Base-by-base conservation (phyloP, 345 rosid species). In the Eucalyptus cladocalyx region DNA sequence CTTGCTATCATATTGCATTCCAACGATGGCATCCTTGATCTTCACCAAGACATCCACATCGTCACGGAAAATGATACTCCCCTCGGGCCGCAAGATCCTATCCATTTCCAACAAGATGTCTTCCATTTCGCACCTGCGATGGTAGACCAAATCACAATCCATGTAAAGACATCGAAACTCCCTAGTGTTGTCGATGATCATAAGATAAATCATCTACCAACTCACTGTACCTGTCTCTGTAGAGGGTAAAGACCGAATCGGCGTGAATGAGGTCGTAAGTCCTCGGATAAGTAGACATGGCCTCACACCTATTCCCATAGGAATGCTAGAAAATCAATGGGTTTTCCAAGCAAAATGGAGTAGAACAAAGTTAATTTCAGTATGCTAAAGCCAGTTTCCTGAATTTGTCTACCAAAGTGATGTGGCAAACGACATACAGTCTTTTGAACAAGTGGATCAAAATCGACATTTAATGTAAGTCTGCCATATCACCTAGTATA, bases 91-190 rank as follows among this genome's bases (percentile, higher is more conserved):
- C 91, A 93, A n/a, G 47, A 93, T 91, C 88, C 95, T 48, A 87
- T 93, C 95, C 93, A 93, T 93, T 91, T 93, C 95, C 86, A 93
- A 50, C 48, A 93, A 89, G 67, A 93, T 91, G 88, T 92, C 93
- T 87, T 89, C 93, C 67, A 88, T 24, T 23, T 90, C 76, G 72
- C 95, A 93, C 87, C 95, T 93, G 91, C 89, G 1, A 23, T 3
- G 40, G 90, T 30, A 58, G 45, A 34, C 80, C 69, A 51, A 37
- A 81, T 11, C 43, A 16, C 26, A 53, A 28, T 40, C 80, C 34
- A 5, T 16, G 8, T 87, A 60, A 58, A 28, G 15, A 45, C 26
- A 42, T 23, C 45, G 5, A 30, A 49, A 83, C 21, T 19, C 45
- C 32, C 69, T 43, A 4, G 51, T 42, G 88, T 4, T 2, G 5